A percentile compares a stretch with the other conserved stretches of the same genome.
phyloP scores from a whole-genome alignment of 2,329 filamentous ascomycete species.

The Trichoderma sp. region DNA sequence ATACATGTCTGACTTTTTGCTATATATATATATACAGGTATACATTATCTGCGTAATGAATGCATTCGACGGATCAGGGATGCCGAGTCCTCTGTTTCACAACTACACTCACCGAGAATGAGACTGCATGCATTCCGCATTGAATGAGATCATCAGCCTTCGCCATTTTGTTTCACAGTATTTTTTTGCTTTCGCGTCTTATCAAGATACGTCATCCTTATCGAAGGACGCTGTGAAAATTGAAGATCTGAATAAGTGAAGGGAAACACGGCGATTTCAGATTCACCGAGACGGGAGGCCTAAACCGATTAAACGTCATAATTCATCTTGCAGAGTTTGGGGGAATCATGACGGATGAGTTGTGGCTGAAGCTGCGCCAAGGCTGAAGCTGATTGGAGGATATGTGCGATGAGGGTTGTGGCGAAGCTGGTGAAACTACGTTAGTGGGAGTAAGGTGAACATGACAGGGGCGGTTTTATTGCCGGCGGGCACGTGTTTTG shows the following conservation, averaged over 20 bases:
- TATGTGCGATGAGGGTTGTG: background rate
- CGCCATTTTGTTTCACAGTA: background rate
- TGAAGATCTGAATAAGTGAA: background rate
- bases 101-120: background rate
- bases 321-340: background rate
- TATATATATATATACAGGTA: background rate
- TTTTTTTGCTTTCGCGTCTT: background rate
- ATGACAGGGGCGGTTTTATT: background rate
- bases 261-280: background rate
- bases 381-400: background rate
- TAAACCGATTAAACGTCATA: background rate
- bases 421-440: background rate
- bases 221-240: background rate
- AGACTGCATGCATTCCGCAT: background rate
- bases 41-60: background rate
- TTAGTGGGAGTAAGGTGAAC: background rate
- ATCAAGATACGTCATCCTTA: background rate
- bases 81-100: conserved; percentile 8
- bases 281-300: background rate
- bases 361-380: conserved; percentile 5
- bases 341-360: background rate
- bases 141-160: background rate
- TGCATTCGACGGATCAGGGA: background rate
- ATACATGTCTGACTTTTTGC: background rate
- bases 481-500: background rate